phyloP scores from a whole-genome alignment of 148 eudicot species.

The Vaccinium vitisidaea region DNA sequence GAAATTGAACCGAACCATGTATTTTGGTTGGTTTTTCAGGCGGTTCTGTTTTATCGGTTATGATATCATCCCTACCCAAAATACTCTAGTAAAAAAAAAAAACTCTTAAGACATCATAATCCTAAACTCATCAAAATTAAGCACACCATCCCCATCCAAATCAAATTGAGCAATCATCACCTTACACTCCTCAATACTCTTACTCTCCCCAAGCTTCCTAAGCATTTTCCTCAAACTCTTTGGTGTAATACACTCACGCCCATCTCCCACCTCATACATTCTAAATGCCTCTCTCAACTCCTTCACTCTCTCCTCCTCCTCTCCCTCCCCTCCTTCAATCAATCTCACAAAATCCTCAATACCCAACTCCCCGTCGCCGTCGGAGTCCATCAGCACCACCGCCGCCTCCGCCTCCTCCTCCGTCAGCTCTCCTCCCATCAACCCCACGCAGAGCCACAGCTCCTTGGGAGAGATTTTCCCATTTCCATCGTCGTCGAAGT shows the following conservation, averaged over 20 bases:
- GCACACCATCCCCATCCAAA: slow-evolving; percentile 34
- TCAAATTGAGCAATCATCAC: slow-evolving; percentile 28
- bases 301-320: slow-evolving; percentile 29
- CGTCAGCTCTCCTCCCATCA: slow-evolving; percentile 26
- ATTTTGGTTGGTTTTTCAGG: too few species aligned
- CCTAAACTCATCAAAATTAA: slow-evolving; percentile 33
- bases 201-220: slow-evolving; percentile 21
- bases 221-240: slow-evolving; percentile 35
- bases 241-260: slow-evolving; percentile 30
- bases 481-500: slow-evolving; percentile 39
- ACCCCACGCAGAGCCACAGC: slow-evolving; percentile 27
- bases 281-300: slow-evolving; percentile 34
- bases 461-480: slow-evolving; percentile 43
- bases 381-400: slow-evolving; percentile 35
- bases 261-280: slow-evolving; percentile 32
- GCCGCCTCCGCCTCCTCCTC: slow-evolving; percentile 38
- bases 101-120: slow-evolving; percentile 27
- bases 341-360: slow-evolving; percentile 39
- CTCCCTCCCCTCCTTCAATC: slow-evolving; percentile 31
- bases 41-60: too few species aligned
- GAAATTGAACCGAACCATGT: too few species aligned
- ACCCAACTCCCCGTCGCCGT: slow-evolving; percentile 46
- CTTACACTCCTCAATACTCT: slow-evolving; percentile 19
- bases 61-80: too few species aligned
- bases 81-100: too few species aligned